phyloP scores from a whole-genome alignment of 2,329 filamentous ascomycete genomes.

The Trichophaea hybrida region DNA sequence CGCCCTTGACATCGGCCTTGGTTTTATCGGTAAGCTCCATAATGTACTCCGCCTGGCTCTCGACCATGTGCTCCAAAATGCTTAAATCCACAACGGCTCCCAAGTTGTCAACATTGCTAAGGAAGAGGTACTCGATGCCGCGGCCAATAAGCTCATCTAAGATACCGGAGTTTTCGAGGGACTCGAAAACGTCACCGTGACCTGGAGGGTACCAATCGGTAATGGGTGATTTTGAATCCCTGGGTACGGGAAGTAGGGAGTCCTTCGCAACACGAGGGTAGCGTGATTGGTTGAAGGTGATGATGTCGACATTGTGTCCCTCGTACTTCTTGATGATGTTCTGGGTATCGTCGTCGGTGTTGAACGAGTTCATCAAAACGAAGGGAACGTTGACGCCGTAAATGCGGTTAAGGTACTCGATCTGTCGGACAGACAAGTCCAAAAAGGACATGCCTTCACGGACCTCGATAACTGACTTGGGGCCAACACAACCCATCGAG shows the following conservation, averaged over 20 bases:
- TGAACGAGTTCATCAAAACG: slow-evolving; percentile 99
- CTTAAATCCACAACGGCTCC: slow-evolving; percentile 94
- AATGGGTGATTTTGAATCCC: slow-evolving; percentile 72
- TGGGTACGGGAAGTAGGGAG: slow-evolving; percentile 88
- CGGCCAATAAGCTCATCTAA: slow-evolving; percentile 91
- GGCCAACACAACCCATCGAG: slow-evolving; percentile 97
- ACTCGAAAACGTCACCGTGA: slow-evolving; percentile 99
- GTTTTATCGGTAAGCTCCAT: slow-evolving; percentile 99
- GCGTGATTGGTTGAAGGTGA: slow-evolving; percentile 98
- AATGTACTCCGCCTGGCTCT: slow-evolving; percentile 94
- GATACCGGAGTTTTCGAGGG: slow-evolving; percentile 96
- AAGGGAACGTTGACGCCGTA: slow-evolving; percentile 96
- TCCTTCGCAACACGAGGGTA: slow-evolving; percentile 98
- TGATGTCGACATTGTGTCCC: slow-evolving; percentile 97
- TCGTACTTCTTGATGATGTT: slow-evolving; percentile 99
- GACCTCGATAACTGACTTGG: slow-evolving; percentile 98
- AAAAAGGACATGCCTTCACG: slow-evolving; percentile 99
- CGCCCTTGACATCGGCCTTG: slow-evolving; percentile 99
- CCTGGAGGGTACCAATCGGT: slow-evolving; percentile 98
- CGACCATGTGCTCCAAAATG: slow-evolving; percentile 98
- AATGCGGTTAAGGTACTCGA: slow-evolving; percentile 97
- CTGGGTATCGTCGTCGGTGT: slow-evolving; percentile 94
- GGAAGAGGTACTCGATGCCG: slow-evolving; percentile 93
- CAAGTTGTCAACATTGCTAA: slow-evolving; percentile 98
- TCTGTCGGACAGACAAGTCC: slow-evolving; percentile 94